phyloP scores from a whole-genome alignment of 768 basidiomycete species.

The Termitomyces sp. region DNA sequence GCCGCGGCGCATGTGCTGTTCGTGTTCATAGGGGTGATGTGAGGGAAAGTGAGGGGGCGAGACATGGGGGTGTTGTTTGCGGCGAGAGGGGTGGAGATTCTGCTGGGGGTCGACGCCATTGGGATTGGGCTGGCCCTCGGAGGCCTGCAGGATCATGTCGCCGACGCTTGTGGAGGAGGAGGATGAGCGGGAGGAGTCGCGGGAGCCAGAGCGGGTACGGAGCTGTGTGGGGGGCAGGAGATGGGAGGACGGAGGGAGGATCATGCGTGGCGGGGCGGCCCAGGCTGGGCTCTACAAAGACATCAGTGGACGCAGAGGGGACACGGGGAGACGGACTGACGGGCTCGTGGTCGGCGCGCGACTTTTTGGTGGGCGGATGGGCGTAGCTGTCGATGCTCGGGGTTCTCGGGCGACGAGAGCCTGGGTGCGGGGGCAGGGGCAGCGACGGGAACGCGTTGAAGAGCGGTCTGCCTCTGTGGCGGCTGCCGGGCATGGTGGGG shows the following conservation, averaged over 20 bases:
- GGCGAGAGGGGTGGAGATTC: neutral
- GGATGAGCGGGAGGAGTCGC: slow-evolving; percentile 28
- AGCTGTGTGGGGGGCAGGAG: slow-evolving; percentile 2
- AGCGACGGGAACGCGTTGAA: slow-evolving; percentile 22
- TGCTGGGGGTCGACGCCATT: slow-evolving; percentile 3
- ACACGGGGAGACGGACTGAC: slow-evolving; percentile 2
- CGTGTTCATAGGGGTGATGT: slow-evolving; percentile 2
- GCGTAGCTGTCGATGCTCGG: slow-evolving; percentile 32
- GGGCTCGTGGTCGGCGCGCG: slow-evolving; percentile 21
- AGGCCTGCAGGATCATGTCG: slow-evolving; percentile 39
- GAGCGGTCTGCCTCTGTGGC: neutral
- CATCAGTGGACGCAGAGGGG: neutral
- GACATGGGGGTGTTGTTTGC: neutral
- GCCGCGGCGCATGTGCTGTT: slow-evolving; percentile 2
- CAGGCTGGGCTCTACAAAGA: neutral
- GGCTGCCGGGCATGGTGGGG: slow-evolving; percentile 9
- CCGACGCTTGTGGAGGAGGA: slow-evolving; percentile 35
- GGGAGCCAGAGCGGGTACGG: slow-evolving; percentile 9
- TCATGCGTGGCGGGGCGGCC: slow-evolving; percentile 12
- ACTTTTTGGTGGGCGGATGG: slow-evolving; percentile 48
- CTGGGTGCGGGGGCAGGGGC: slow-evolving; percentile 35
- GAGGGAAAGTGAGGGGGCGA: neutral
- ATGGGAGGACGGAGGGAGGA: slow-evolving; percentile 11
- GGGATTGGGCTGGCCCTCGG: slow-evolving; percentile 18
- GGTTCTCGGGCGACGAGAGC: slow-evolving; percentile 25